phyloP scores from a whole-genome alignment of 2,329 filamentous ascomycete genomes.

The Colletotrichum coccodes region DNA sequence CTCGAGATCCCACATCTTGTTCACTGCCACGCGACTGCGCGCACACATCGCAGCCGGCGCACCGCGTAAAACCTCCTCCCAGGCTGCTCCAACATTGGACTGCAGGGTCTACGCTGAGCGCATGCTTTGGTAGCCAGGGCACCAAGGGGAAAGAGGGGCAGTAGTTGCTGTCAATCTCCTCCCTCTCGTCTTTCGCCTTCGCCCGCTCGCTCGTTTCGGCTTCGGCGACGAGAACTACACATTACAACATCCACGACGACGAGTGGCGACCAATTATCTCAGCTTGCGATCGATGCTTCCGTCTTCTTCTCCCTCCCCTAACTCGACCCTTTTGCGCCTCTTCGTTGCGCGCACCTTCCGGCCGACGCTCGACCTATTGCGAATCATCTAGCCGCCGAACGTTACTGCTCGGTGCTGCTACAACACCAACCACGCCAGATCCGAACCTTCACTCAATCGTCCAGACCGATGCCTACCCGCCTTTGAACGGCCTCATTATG shows the following conservation, averaged over 20 bases:
- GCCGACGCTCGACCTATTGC: neutral
- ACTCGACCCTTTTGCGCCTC: no score
- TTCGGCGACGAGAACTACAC: neutral
- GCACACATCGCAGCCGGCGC: neutral
- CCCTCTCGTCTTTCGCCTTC: neutral
- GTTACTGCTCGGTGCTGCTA: neutral
- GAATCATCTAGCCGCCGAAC: neutral
- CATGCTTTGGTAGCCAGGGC: constrained; percentile 10
- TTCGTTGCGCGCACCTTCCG: neutral
- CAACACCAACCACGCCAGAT: neutral
- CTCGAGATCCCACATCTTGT: neutral
- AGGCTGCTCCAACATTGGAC: neutral
- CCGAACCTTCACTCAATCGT: neutral
- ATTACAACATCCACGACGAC: neutral
- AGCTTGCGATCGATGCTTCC: constrained; percentile 5
- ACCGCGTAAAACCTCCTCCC: neutral
- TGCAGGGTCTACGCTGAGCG: constrained; percentile 6
- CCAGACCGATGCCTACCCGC: constrained; percentile 17
- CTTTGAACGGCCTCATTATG: constrained; percentile 32
- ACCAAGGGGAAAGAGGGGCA: constrained; percentile 20
- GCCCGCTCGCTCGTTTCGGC: no score
- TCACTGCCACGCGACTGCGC: neutral
- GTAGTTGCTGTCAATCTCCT: neutral
- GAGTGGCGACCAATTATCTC: neutral
- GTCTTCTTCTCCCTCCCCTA: neutral